Conservation (phyloP, 2,329 filamentous ascomycete genomes). For the Cadophora malorum region DNA sequence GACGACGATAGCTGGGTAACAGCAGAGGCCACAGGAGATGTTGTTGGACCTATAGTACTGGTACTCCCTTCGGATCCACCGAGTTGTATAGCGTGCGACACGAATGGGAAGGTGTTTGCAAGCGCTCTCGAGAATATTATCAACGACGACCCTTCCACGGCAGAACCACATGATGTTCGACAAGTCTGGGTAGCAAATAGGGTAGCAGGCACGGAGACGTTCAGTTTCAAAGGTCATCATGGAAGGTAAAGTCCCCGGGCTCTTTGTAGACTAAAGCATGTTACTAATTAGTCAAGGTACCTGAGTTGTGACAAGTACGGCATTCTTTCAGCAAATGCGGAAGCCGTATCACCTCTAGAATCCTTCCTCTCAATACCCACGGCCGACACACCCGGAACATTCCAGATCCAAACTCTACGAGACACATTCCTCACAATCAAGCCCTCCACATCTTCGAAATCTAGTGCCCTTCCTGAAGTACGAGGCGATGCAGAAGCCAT, state of each 20-base stretch:
- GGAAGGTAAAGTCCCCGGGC: slow-evolving; percentile 65
- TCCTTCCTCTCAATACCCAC: slow-evolving; percentile 73
- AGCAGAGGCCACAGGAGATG: slow-evolving; percentile 75
- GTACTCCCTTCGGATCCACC: slow-evolving; percentile 78
- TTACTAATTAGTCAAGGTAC: slow-evolving; percentile 61
- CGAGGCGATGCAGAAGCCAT: slow-evolving; percentile 76
- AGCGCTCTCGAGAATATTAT: slow-evolving; percentile 86
- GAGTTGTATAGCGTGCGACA: slow-evolving; percentile 83
- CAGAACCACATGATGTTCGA: slow-evolving; percentile 93
- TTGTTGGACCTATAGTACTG: slow-evolving; percentile 82
- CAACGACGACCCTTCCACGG: slow-evolving; percentile 79
- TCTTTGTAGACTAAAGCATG: slow-evolving; percentile 3
- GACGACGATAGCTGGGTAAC: slow-evolving; percentile 92
- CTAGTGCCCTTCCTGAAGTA: slow-evolving; percentile 64
- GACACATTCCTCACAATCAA: slow-evolving; percentile 73
- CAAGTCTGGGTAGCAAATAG: slow-evolving; percentile 94
- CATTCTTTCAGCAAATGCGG: slow-evolving; percentile 74
- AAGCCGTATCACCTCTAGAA: slow-evolving; percentile 85
- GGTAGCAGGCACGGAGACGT: slow-evolving; percentile 80
- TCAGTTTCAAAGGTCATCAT: slow-evolving; percentile 89
- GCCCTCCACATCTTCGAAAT: slow-evolving; percentile 55
- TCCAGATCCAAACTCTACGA: slow-evolving; percentile 75
- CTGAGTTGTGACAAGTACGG: slow-evolving; percentile 87
- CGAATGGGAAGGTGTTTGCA: slow-evolving; percentile 84
- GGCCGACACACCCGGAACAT: slow-evolving; percentile 71